Evolutionary conservation across 2,329 filamentous ascomycete species (phyloP), one percentile per base, ranked within the genome.

Genomic region (Pseudogymnoascus sp.): DNA sequence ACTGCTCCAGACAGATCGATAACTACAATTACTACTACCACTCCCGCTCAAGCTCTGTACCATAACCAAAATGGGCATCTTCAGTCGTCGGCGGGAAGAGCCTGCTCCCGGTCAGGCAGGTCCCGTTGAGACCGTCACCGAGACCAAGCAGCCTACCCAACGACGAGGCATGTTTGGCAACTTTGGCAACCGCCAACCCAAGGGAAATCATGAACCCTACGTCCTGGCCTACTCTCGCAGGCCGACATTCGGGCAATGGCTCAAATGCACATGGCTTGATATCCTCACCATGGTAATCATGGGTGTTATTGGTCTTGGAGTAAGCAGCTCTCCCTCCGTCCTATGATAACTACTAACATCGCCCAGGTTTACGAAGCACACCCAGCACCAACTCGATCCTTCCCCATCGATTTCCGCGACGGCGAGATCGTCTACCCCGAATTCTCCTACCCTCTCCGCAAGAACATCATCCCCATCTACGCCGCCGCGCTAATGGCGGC

Each of bases 391-490:
- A 83, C 80, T 6, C 80, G 87, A n/a, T 88, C 85, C 8, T 90
- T 90, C 70, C 81, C 87, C 36, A 80, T 90, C 41, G 81, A 79
- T 54, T 89, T 88, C 68, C 72, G 77, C 30, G 82, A 89, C 66
- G 85, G 86, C 63, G 83, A 89, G 69, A 78, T 90, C 41, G 85
- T 90, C 50, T 82, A 86, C 65, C 87, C 88, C 0, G 70, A 89
- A 63, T 89, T 89, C 66, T 86, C 86, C 28, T 90, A 89, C 69
- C 86, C 87, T 0, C 73, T 88, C 22, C 84, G 87, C 63, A 82
- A 86, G 47, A 86, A 89, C 67, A 87, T 89, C 68, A 73, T 90
- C 6, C 87, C 88, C 22, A 89, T 88, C 69, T 89, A 84, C 83
- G 77, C 82, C 1, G 86, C 87, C 8, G 87, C 87, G 1, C 73